These are phyloP conservation scores for Plasmodiophora brassicae DNA, from an alignment of 208 protist species.

Conservation along the genomic window DNA sequence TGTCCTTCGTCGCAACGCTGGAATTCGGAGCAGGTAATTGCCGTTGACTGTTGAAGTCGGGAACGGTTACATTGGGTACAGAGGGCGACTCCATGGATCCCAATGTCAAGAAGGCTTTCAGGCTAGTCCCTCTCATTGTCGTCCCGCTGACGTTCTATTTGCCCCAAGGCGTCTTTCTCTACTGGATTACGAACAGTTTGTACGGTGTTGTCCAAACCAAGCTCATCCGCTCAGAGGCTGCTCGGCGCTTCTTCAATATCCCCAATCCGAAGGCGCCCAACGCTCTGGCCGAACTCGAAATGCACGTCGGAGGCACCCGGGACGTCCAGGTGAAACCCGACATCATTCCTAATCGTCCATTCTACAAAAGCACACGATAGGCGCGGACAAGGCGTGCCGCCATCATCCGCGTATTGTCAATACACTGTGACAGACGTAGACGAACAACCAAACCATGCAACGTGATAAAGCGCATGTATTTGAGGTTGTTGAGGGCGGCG, in stretches of 20 bases:
- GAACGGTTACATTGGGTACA: background rate
- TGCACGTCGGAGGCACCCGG: too few relatives aligned
- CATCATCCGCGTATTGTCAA: too few relatives aligned
- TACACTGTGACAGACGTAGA: too few relatives aligned
- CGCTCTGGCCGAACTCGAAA: background rate
- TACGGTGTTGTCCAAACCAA: background rate
- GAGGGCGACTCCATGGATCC: background rate
- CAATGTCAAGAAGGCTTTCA: background rate
- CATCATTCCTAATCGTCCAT: constrained; percentile 13
- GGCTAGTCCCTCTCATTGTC: background rate
- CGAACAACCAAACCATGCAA: too few relatives aligned
- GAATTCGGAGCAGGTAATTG: constrained; percentile 5
- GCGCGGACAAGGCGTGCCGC: too few relatives aligned
- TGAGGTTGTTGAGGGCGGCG: background rate
- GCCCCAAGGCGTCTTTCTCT: background rate
- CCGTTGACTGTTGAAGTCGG: background rate
- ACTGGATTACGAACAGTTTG: constrained; percentile 26
- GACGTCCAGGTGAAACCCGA: background rate
- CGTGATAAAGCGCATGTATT: background rate
- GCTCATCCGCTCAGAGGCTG: background rate
- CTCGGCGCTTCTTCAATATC: background rate
- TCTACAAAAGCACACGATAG: background rate
- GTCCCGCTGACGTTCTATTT: background rate
- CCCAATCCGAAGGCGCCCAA: background rate
- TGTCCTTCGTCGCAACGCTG: background rate